A percentile compares a stretch with the other conserved stretches of the same genome.
phyloP scores from a whole-genome alignment of 371 early-diverging fungal species.

The Apophysomyces variabilis region DNA sequence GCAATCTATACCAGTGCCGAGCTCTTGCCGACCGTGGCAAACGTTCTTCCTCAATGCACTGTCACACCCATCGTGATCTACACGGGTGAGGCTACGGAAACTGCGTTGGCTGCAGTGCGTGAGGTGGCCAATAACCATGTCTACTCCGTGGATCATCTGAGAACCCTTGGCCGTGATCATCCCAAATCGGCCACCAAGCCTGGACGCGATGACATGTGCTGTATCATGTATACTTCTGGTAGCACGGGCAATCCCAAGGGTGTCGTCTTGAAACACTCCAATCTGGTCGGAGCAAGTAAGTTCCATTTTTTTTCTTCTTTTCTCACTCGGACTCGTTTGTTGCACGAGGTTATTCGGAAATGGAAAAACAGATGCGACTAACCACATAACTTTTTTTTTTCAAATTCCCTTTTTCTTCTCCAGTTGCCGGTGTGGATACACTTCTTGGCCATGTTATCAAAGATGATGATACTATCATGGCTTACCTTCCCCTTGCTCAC shows the following conservation, averaged over 20 bases:
- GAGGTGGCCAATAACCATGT: slow-evolving; percentile 28
- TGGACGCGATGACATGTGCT: slow-evolving; percentile 64
- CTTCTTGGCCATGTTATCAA: slow-evolving; percentile 28
- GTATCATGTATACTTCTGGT: slow-evolving; percentile 85
- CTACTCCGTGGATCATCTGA: slow-evolving; percentile 41
- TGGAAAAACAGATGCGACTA: background rate
- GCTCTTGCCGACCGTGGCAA: slow-evolving; percentile 56
- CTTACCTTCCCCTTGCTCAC: slow-evolving; percentile 88
- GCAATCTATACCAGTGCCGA: slow-evolving; percentile 66
- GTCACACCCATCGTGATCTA: slow-evolving; percentile 62
- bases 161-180: slow-evolving; percentile 42
- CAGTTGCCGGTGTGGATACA: slow-evolving; percentile 37
- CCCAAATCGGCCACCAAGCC: slow-evolving; percentile 58
- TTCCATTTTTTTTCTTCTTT: background rate
- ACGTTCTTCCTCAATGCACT: slow-evolving; percentile 33
- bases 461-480: slow-evolving; percentile 59
- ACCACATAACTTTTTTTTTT: slow-evolving; percentile 9
- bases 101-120: slow-evolving; percentile 27
- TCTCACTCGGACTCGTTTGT: background rate
- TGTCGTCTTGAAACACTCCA: slow-evolving; percentile 58
- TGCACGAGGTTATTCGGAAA: slow-evolving; percentile 3
- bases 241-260: slow-evolving; percentile 72
- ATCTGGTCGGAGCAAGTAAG: slow-evolving; percentile 63
- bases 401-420: background rate
- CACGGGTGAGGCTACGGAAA: slow-evolving; percentile 31